Conservation (phyloP, 2,329 filamentous ascomycete species). For the Exophiala lecanii-corni region DNA sequence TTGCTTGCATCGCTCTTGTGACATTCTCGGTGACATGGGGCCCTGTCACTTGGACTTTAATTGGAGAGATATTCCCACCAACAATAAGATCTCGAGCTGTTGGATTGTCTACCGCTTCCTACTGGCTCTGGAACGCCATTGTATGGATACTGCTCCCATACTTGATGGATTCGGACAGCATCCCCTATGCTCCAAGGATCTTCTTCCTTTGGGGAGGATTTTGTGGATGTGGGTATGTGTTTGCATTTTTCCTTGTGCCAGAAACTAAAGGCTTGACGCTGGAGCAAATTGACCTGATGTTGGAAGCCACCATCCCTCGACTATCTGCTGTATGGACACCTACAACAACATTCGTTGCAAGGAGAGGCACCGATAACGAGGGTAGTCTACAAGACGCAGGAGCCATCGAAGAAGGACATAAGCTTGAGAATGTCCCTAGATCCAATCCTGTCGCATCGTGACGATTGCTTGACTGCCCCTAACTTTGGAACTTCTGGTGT, state of each 20-base stretch:
- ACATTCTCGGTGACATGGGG: constrained; percentile 89
- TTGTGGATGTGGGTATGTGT: constrained; percentile 24
- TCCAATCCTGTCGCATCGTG: neutral
- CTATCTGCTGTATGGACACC: constrained; percentile 59
- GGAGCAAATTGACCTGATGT: constrained; percentile 31
- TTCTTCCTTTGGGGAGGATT: constrained; percentile 73
- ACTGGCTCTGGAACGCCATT: constrained; percentile 35
- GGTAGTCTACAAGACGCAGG: neutral
- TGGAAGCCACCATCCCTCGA: constrained; percentile 27
- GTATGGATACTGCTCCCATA: constrained; percentile 30
- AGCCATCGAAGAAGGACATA: neutral
- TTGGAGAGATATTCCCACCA: constrained; percentile 40
- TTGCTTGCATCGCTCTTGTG: constrained; percentile 89
- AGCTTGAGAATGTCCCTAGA: neutral
- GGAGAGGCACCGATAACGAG: neutral
- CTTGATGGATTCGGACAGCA: constrained; percentile 21
- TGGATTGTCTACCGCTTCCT: constrained; percentile 32
- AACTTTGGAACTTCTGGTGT: too few species aligned
- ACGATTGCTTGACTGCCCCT: too few species aligned
- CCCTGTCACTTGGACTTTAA: constrained; percentile 49
- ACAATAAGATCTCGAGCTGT: constrained; percentile 34
- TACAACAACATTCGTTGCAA: constrained; percentile 56
- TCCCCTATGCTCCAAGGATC: constrained; percentile 46
- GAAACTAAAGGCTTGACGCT: constrained; percentile 32
- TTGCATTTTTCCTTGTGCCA: constrained; percentile 29